These are phyloP conservation scores for Suillus weaverae DNA, from an alignment of 768 basidiomycete species.

Conservation along the genomic window DNA sequence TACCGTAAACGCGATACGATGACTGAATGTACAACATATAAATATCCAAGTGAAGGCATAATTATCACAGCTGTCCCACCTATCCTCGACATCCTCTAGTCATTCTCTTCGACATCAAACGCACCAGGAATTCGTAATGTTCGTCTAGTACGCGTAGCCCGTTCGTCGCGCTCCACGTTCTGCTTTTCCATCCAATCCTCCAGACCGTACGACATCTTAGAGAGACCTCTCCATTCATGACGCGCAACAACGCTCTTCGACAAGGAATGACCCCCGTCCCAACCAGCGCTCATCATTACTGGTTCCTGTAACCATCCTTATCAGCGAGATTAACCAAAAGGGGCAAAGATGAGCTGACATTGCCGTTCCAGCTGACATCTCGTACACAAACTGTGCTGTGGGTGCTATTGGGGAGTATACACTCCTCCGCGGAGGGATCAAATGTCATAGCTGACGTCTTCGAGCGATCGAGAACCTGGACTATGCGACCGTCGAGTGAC, in stretches of 20 bases:
- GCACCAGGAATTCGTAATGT: conserved; percentile 27
- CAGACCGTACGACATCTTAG: conserved; percentile 62
- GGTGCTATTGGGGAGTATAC: conserved; percentile 24
- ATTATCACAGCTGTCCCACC: background rate
- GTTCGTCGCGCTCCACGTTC: conserved; percentile 34
- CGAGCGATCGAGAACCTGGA: conserved; percentile 82
- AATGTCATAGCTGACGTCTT: conserved; percentile 66
- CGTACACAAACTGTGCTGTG: conserved; percentile 63
- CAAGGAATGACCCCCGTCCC: conserved; percentile 57
- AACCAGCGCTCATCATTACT: conserved; percentile 87
- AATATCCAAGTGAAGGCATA: background rate
- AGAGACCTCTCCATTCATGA: conserved; percentile 95
- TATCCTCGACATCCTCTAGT: conserved; percentile 8
- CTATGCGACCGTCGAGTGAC: conserved; percentile 87
- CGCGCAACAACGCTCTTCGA: conserved; percentile 70
- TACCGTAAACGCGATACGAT: background rate
- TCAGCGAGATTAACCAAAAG: background rate
- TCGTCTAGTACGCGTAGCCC: conserved; percentile 11
- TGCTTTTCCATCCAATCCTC: conserved; percentile 76
- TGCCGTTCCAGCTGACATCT: conserved; percentile 94
- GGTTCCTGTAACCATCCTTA: conserved; percentile 58
- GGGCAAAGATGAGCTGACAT: conserved; percentile 1
- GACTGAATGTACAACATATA: background rate
- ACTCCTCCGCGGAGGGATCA: conserved; percentile 70
- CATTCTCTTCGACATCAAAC: conserved; percentile 21